Evolutionary conservation across 2,329 filamentous ascomycete genomes (phyloP).

Genomic region (Pseudocercospora fijiensis): DNA sequence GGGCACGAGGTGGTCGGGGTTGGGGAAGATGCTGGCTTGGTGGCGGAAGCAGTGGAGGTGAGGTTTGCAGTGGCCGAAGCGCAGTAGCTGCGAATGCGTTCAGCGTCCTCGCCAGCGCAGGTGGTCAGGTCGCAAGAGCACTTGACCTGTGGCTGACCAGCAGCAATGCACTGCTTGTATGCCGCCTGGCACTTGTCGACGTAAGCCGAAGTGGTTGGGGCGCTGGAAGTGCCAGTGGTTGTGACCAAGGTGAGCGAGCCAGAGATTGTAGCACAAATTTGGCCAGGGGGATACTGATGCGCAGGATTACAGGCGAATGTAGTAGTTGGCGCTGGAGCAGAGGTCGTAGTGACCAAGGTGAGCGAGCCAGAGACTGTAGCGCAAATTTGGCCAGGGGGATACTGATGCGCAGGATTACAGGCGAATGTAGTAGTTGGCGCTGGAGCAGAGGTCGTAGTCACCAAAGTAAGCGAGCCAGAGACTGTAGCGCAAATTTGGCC

Average conservation of each 20-base stretch:
- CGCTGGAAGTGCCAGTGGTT: background rate
- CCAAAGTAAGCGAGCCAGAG: background rate
- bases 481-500: background rate
- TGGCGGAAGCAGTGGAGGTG: background rate
- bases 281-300: constrained; percentile 11
- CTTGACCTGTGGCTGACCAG: constrained; percentile 14
- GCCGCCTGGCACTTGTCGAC: constrained; percentile 17
- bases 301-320: constrained; percentile 18
- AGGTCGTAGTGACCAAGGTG: background rate
- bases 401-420: constrained; percentile 17
- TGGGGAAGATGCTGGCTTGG: constrained; percentile 2
- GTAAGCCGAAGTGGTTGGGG: background rate
- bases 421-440: constrained; percentile 6
- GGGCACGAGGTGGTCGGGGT: constrained; percentile 10
- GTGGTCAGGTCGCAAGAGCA: constrained; percentile 19
- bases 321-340: constrained; percentile 1
- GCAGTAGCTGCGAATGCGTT: constrained; percentile 20
- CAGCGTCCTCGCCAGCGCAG: constrained; percentile 21
- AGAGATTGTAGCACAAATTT: background rate
- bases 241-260: background rate
- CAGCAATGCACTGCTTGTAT: constrained; percentile 21
- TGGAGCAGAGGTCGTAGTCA: background rate
- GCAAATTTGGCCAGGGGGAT: background rate
- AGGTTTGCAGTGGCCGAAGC: constrained; percentile 10
- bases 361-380: background rate